A percentile compares a stretch with the other conserved stretches of the same genome.
These are phyloP conservation scores for Litchi chinensis DNA, from an alignment of 345 rosid species.

Conservation along the genomic window DNA sequence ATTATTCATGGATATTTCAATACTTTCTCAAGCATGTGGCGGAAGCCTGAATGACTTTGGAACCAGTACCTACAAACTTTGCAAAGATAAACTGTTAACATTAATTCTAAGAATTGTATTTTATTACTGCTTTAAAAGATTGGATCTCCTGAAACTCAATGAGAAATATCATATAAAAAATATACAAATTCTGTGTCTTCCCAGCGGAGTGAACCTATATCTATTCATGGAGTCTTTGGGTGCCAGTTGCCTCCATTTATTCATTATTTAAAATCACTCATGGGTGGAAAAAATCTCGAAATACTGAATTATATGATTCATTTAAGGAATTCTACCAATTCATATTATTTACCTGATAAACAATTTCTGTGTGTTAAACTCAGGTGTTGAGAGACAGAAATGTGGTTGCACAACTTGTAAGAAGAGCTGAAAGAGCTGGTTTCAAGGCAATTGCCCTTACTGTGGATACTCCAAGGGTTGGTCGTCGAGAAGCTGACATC, in stretches of 20 bases:
- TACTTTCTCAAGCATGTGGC: not conserved
- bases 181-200: no score
- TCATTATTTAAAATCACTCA: not conserved
- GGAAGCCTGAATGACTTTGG: not conserved
- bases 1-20: not conserved
- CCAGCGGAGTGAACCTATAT: not conserved
- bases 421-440: slow-evolving; percentile 92
- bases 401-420: slow-evolving; percentile 81
- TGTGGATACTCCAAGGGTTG: slow-evolving; percentile 91
- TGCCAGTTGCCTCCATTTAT: not conserved
- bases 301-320: not conserved
- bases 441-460: slow-evolving; percentile 95
- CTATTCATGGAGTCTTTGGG: not conserved
- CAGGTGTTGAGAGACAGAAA: slow-evolving; percentile 85
- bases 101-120: not conserved
- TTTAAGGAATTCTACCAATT: not conserved
- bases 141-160: no score
- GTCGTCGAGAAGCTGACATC: slow-evolving; percentile 94
- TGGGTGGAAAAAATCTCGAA: not conserved
- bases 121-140: not conserved
- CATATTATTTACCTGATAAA: not conserved
- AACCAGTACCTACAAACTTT: not conserved
- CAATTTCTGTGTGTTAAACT: not conserved
- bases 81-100: not conserved
- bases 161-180: no score